Percentiles rank a stretch among this genome's conserved stretches.
Conservation (phyloP, 2,329 filamentous ascomycete genomes). For the Albophoma yamanashiensis region DNA sequence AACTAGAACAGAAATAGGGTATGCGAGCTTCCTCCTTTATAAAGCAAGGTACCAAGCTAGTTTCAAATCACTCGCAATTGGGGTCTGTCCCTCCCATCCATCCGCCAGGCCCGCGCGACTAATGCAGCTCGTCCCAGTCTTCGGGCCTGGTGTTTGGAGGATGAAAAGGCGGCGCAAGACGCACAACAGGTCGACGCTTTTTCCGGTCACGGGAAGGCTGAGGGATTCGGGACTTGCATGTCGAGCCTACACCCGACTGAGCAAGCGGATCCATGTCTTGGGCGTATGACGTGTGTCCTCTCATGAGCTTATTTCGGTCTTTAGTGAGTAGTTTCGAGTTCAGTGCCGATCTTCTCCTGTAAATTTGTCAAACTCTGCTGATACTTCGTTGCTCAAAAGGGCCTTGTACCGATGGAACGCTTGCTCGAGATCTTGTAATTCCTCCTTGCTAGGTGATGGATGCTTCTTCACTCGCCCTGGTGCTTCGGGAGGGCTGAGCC, state of each 20-base stretch:
- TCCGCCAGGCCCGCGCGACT: neutral
- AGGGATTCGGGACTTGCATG: neutral
- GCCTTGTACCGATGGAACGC: slow-evolving; percentile 22
- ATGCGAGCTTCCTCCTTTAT: neutral
- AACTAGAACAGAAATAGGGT: neutral
- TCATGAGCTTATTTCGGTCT: slow-evolving; percentile 18
- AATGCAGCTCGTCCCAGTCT: slow-evolving; percentile 1
- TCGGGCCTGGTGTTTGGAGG: neutral
- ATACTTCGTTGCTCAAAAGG: slow-evolving; percentile 7
- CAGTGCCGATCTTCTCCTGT: slow-evolving; percentile 8
- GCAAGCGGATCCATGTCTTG: neutral
- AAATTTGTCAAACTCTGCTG: slow-evolving; percentile 18
- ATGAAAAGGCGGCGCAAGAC: neutral
- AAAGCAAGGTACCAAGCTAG: neutral
- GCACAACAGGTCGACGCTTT: neutral
- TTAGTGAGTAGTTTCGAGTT: slow-evolving; percentile 8
- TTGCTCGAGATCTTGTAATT: slow-evolving; percentile 24
- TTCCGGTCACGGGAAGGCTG: neutral
- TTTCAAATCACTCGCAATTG: neutral
- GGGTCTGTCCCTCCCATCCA: neutral
- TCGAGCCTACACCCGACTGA: neutral
- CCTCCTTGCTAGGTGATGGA: slow-evolving; percentile 31
- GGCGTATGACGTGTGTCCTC: slow-evolving; percentile 1
- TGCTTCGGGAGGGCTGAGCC: neutral
- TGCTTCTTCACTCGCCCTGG: slow-evolving; percentile 27